Conservation (phyloP, 345 rosid species). For the Linum tenue region DNA sequence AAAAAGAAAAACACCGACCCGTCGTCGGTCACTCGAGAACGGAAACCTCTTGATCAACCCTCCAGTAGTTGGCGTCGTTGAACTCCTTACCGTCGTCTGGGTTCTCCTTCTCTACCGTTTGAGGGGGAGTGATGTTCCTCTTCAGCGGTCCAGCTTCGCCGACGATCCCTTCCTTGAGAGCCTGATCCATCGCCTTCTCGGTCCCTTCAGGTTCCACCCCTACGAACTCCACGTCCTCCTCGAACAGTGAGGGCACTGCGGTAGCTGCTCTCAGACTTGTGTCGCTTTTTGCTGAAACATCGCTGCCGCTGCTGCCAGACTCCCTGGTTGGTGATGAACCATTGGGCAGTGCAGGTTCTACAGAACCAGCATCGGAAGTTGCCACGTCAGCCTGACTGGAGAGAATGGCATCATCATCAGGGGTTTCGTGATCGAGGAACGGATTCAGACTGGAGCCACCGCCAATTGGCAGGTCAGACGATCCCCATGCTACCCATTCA, state of each 20-base stretch:
- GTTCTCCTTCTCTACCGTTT: conserved; percentile 44
- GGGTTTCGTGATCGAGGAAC: conserved; percentile 40
- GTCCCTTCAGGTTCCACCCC: conserved; percentile 87
- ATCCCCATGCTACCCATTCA: conserved; percentile 87
- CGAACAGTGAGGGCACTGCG: conserved; percentile 53
- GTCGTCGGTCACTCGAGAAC: conserved; percentile 49
- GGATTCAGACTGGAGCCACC: conserved; percentile 53
- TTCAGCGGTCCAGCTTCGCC: conserved; percentile 90
- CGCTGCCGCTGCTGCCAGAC: conserved; percentile 27
- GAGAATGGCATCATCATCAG: conserved; percentile 25
- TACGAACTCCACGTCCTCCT: conserved; percentile 91
- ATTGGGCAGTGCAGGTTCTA: conserved; percentile 42
- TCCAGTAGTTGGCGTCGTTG: conserved; percentile 88
- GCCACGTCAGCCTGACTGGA: conserved; percentile 26
- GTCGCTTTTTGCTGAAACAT: conserved; percentile 29
- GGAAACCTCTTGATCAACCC: conserved; percentile 79
- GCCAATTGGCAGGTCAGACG: conserved; percentile 47
- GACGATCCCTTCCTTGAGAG: conserved; percentile 84
- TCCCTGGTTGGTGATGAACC: conserved; percentile 38
- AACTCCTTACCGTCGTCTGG: conserved; percentile 58
- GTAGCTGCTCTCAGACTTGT: conserved; percentile 30
- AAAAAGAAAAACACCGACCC: too few relatives aligned
- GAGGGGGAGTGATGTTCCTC: conserved; percentile 36
- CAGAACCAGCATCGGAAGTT: conserved; percentile 29
- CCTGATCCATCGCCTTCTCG: conserved; percentile 91